phyloP scores from a whole-genome alignment of 2,329 filamentous ascomycete genomes.

The Cordyceps tenuipes region DNA sequence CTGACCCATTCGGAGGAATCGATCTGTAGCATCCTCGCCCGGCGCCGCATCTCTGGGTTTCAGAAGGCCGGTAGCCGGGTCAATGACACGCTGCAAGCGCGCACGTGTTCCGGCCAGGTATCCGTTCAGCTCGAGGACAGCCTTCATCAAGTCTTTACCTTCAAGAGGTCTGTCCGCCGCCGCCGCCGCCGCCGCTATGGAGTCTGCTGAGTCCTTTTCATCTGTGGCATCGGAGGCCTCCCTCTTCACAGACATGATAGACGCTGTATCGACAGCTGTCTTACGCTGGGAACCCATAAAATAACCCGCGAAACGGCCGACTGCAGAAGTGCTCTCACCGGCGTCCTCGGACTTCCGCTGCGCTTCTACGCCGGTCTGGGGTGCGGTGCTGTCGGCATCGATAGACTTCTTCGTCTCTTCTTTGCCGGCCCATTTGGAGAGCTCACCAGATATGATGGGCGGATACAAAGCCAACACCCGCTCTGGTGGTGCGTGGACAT shows the following conservation, averaged over 20 bases:
- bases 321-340: slow-evolving; percentile 22
- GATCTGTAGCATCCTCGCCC: slow-evolving; percentile 44
- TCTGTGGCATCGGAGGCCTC: slow-evolving; percentile 32
- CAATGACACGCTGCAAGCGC: slow-evolving; percentile 52
- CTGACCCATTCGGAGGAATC: slow-evolving; percentile 40
- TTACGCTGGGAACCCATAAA: slow-evolving; percentile 41
- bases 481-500: slow-evolving; percentile 83
- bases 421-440: slow-evolving; percentile 50
- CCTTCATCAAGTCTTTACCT: slow-evolving; percentile 75
- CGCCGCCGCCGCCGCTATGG: slow-evolving; percentile 28
- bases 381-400: slow-evolving; percentile 22
- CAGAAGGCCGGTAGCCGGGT: slow-evolving; percentile 54
- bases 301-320: slow-evolving; percentile 45
- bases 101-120: slow-evolving; percentile 82
- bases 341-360: slow-evolving; percentile 18
- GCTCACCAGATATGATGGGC: slow-evolving; percentile 69
- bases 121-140: slow-evolving; percentile 73
- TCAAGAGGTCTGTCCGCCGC: slow-evolving; percentile 52
- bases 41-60: slow-evolving; percentile 40
- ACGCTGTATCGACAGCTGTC: slow-evolving; percentile 44
- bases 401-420: slow-evolving; percentile 32
- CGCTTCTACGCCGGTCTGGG: neutral
- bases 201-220: slow-evolving; percentile 44
- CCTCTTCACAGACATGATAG: slow-evolving; percentile 51
- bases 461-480: slow-evolving; percentile 82